Evolutionary conservation across 2,329 filamentous ascomycete genomes (phyloP), one percentile per base, ranked within the genome.

Genomic region (Fusarium heterosporum): DNA sequence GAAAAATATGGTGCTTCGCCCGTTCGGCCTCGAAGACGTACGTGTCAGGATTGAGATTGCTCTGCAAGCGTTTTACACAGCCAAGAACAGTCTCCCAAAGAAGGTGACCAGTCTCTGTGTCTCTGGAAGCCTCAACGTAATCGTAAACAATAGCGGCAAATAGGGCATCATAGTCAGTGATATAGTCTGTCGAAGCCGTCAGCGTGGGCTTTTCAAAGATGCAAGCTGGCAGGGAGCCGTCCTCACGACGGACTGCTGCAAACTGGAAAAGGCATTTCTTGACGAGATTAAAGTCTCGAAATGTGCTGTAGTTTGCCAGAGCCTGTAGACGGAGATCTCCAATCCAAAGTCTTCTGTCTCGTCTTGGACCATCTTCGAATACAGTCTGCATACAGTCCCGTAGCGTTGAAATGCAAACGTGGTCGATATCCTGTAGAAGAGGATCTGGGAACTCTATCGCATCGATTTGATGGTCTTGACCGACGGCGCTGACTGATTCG

Each of bases 331-430:
- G 71, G 7, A 79, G 55, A 45, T 79, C 77, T 1, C 77, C 77
- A n/a, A 75, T 69, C 77, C 77, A 79, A 11, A 79, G 59, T 16
- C 77, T 67, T n/a, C 76, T 64, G 51, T 79, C 77, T 29, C 77
- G 68, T n/a, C 77, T 64, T 12, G 77, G 77, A 3, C 77, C 77
- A 29, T 79, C 77, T 55, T 79, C 77, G 53, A 78, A 79, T 16
- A 79, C 77, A 13, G 77, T 77, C 55, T 78, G 77, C 77, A 79
- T 78, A 55, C 77, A 79, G 53, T 78, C 73, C n/a, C 77, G 61
- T 3, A 79, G 68, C 8, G 77, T 78, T 29, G 74, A 64, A 40
- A 75, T 68, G 49, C 73, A 34, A 16, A 34, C 30, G 2, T 34
- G 30, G 30, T 34, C 30, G 30, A 34, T 34, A 3, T 34, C 13